Conservation (phyloP, 202 grass and related monocot genomes). For the Carex arenaria region DNA sequence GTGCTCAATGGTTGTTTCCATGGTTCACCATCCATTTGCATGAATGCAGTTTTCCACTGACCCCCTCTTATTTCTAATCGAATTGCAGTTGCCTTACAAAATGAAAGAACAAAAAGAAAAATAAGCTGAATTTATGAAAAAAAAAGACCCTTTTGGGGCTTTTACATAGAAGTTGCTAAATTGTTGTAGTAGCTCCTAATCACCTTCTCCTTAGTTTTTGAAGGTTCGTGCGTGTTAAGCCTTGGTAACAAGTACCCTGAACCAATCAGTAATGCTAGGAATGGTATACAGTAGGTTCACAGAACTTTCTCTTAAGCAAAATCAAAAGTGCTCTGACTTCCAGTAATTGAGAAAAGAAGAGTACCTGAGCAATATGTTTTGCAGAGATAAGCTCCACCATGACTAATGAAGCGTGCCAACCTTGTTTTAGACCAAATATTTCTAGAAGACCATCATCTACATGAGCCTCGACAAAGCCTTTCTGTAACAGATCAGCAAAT, state of each 20-base stretch:
- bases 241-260: not conserved
- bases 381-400: constrained; percentile 99
- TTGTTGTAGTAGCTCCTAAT: not conserved
- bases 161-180: not conserved
- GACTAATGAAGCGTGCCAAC: constrained; percentile 97
- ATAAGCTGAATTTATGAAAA: not conserved
- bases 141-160: not conserved
- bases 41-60: constrained; percentile 67
- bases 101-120: not conserved
- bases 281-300: not conserved
- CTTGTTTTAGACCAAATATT: constrained; percentile 99
- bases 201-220: not conserved
- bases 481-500: constrained; percentile 44
- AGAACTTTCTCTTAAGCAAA: not conserved
- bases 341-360: not conserved
- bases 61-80: constrained; percentile 93
- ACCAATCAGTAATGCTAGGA: not conserved
- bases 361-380: constrained; percentile 96
- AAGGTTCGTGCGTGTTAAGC: not conserved
- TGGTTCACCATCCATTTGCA: constrained; percentile 98
- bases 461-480: constrained; percentile 92
- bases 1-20: constrained; percentile 84
- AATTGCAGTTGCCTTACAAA: constrained; percentile 73
- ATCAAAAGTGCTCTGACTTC: not conserved
- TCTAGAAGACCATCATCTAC: constrained; percentile 89